Evolutionary conservation across 495 filamentous ascomycete species (phyloP).

Genomic region (Pyrenopolyporus hunteri): DNA sequence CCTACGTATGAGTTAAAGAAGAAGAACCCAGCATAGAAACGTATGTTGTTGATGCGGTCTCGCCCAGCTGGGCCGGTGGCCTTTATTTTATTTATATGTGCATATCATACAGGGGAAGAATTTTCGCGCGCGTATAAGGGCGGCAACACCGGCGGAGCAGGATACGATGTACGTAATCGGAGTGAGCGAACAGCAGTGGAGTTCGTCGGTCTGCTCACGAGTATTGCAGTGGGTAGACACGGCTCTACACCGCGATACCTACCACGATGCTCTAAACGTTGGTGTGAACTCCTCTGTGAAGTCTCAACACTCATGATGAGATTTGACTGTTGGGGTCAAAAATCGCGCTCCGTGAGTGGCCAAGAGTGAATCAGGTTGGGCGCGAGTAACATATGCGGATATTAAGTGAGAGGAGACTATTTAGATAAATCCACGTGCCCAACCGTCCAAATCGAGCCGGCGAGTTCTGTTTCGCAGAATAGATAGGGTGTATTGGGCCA

Average conservation of each 20-base stretch:
- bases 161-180: neutral
- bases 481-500: constrained; percentile 19
- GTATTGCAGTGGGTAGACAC: constrained; percentile 26
- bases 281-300: constrained; percentile 32
- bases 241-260: constrained; percentile 22
- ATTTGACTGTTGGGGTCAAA: constrained; percentile 20
- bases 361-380: constrained; percentile 12
- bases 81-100: constrained; percentile 22
- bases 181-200: neutral
- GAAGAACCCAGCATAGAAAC: neutral
- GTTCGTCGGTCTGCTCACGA: neutral
- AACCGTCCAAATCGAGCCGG: constrained; percentile 28
- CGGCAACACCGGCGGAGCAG: neutral
- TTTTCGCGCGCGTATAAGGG: constrained; percentile 17
- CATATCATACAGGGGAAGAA: constrained; percentile 13
- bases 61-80: neutral
- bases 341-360: constrained; percentile 25
- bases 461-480: constrained; percentile 8
- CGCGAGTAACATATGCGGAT: constrained; percentile 24
- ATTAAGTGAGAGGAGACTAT: constrained; percentile 33
- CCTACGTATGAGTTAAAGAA: constrained; percentile 12
- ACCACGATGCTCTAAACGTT: constrained; percentile 9
- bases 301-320: constrained; percentile 25
- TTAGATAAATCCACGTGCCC: constrained; percentile 28
- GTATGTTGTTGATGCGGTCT: neutral